Conservation (phyloP, 1,139 yeast genomes). For the Kodamaea ohmeri region DNA sequence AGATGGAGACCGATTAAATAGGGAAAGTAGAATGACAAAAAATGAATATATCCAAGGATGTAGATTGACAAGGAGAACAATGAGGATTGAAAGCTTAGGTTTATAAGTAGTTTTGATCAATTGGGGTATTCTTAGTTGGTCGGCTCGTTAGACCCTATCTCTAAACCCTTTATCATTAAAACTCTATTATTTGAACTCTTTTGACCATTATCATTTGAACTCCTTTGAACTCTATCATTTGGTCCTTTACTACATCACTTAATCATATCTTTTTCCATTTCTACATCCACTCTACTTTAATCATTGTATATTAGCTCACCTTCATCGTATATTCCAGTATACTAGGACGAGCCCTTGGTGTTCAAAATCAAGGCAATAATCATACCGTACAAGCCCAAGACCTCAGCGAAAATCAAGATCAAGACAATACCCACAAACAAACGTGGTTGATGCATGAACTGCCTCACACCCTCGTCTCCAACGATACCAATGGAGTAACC, state of each 20-base stretch:
- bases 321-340: background rate
- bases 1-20: constrained; percentile 49
- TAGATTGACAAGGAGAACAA: background rate
- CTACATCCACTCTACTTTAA: background rate
- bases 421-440: constrained; percentile 91
- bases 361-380: constrained; percentile 87
- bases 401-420: constrained; percentile 97
- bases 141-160: too few relatives aligned
- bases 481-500: constrained; percentile 99
- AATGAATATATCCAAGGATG: background rate
- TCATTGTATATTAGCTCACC: background rate
- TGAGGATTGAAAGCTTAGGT: too few relatives aligned
- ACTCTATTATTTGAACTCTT: too few relatives aligned
- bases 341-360: constrained; percentile 64
- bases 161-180: too few relatives aligned
- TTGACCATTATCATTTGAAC: too few relatives aligned
- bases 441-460: constrained; percentile 94
- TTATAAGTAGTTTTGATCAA: too few relatives aligned
- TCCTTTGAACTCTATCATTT: too few relatives aligned
- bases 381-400: constrained; percentile 93
- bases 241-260: too few relatives aligned
- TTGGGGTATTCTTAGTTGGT: too few relatives aligned
- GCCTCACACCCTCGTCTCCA: constrained; percentile 98
- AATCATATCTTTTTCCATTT: too few relatives aligned
- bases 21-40: background rate